Conservation (phyloP, 805 yeast genomes). For the Suhomyces canberraensis region DNA sequence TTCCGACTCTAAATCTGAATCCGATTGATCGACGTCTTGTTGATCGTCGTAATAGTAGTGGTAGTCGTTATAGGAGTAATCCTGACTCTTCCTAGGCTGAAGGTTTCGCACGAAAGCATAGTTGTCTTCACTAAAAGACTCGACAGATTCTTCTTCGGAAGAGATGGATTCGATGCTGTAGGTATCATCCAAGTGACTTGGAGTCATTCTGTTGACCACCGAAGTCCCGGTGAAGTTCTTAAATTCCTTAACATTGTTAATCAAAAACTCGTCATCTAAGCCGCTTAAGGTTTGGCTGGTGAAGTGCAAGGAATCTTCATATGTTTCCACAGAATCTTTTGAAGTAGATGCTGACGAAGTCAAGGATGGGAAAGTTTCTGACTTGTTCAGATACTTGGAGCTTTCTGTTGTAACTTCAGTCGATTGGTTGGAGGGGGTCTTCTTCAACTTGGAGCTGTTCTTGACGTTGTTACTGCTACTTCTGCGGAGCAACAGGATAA, state of each 20-base stretch:
- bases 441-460: not conserved
- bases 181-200: slow-evolving; percentile 14
- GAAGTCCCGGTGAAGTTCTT: slow-evolving; percentile 14
- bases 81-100: not conserved
- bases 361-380: not conserved
- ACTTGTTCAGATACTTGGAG: not conserved
- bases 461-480: not conserved
- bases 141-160: slow-evolving; percentile 16
- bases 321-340: slow-evolving; percentile 1
- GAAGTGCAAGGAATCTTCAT: not conserved
- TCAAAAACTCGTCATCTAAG: slow-evolving; percentile 28
- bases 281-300: not conserved
- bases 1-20: slow-evolving; percentile 23
- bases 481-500: not conserved
- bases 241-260: slow-evolving; percentile 15
- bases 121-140: slow-evolving; percentile 8
- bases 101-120: slow-evolving; percentile 1
- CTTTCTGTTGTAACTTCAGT: slow-evolving; percentile 6
- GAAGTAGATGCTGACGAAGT: not conserved
- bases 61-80: slow-evolving; percentile 10
- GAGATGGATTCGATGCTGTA: slow-evolving; percentile 13
- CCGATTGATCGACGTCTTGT: slow-evolving; percentile 16
- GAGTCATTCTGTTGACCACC: slow-evolving; percentile 3
- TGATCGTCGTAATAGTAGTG: slow-evolving; percentile 7
- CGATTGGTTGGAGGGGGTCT: slow-evolving; percentile 3